Percentiles rank a stretch among this genome's conserved stretches.
Evolutionary conservation across 179 eudicot species (phyloP).

Genomic region (Nepenthes alata): DNA sequence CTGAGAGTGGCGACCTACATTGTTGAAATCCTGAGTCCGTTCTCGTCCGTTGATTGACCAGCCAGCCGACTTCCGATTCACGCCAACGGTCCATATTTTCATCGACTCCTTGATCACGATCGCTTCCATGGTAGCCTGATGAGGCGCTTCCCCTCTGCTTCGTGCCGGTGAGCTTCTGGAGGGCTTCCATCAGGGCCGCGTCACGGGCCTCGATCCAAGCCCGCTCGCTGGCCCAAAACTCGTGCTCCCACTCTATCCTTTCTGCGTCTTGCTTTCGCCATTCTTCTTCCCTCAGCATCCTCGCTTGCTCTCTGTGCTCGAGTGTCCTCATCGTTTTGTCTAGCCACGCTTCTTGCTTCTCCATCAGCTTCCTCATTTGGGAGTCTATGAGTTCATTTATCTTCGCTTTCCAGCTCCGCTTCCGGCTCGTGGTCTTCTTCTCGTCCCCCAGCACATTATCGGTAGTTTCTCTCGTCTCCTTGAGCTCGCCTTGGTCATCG

Average conservation of each 20-base stretch:
- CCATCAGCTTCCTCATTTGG: conserved; percentile 76
- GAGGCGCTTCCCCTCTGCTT: not conserved
- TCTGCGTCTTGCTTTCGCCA: conserved; percentile 67
- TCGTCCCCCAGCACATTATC: not conserved
- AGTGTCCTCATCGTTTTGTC: conserved; percentile 56
- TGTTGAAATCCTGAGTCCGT: conserved; percentile 31
- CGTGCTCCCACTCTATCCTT: conserved; percentile 59
- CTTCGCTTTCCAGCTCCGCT: conserved; percentile 29
- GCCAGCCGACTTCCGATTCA: conserved; percentile 23
- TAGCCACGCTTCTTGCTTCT: conserved; percentile 63
- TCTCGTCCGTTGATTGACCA: conserved; percentile 19
- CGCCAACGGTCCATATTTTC: conserved; percentile 17
- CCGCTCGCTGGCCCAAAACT: conserved; percentile 67
- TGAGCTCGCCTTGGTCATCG: conserved; percentile 17
- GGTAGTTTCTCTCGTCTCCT: not conserved
- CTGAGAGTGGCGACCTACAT: conserved; percentile 9
- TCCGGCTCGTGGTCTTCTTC: conserved; percentile 16
- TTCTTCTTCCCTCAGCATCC: conserved; percentile 55
- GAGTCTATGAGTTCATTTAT: conserved; percentile 55
- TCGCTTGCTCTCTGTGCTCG: conserved; percentile 56
- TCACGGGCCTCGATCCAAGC: conserved; percentile 85
- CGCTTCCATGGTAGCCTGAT: not conserved
- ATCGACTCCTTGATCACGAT: not conserved
- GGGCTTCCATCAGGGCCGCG: conserved; percentile 51
- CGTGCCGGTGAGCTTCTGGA: conserved; percentile 30